These are phyloP conservation scores for Catharanthus roseus DNA, from an alignment of 257 asterid species.

Conservation along the genomic window DNA sequence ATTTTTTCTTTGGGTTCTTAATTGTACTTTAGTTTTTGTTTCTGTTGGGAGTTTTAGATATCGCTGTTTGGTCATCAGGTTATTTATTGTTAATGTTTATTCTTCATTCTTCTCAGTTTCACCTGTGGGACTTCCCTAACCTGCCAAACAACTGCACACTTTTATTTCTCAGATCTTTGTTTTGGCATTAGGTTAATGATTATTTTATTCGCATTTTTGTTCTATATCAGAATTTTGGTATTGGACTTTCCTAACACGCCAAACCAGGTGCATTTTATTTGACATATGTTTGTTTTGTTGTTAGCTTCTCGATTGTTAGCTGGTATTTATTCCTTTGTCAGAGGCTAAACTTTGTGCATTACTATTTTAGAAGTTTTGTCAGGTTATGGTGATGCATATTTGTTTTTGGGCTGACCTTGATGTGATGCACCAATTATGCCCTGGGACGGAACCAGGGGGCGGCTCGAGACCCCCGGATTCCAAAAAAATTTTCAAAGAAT, in stretches of 20 bases:
- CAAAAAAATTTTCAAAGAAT: no score
- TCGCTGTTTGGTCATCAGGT: neutral
- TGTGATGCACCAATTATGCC: neutral
- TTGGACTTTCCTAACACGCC: conserved; percentile 1
- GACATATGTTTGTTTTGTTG: neutral
- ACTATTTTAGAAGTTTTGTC: neutral
- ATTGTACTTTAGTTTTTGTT: neutral
- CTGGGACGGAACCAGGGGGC: no score
- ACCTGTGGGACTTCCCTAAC: neutral
- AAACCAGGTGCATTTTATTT: neutral
- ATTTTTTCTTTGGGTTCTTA: neutral
- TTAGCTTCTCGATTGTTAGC: neutral
- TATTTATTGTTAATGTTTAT: neutral
- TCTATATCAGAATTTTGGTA: neutral
- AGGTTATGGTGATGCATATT: neutral
- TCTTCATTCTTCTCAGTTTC: neutral
- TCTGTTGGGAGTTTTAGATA: neutral
- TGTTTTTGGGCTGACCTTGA: neutral
- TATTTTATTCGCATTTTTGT: neutral
- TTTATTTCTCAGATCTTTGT: neutral
- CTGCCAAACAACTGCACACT: neutral
- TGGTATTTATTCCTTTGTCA: neutral
- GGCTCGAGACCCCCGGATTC: no score
- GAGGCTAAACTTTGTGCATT: neutral
- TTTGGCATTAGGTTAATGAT: neutral